phyloP scores from a whole-genome alignment of 1,139 yeast genomes.

The Diutina scorzettiae region DNA sequence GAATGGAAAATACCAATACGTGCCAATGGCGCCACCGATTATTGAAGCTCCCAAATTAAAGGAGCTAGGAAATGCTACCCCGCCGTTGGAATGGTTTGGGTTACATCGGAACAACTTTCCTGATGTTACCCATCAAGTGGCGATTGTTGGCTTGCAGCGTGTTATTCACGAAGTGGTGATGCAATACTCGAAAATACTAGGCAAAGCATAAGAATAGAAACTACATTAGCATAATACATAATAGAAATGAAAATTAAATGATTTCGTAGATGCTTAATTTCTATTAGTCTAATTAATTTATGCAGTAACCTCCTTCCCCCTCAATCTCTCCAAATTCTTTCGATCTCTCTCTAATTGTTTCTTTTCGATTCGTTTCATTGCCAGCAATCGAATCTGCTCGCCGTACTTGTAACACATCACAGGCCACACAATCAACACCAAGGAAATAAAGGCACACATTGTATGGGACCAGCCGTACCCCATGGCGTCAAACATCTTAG shows the following conservation, averaged over 20 bases:
- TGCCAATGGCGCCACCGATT: conserved; percentile 60
- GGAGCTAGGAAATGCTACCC: conserved; percentile 93
- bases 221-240: neutral
- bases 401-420: conserved; percentile 44
- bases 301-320: neutral
- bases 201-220: neutral
- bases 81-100: conserved; percentile 97
- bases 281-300: neutral
- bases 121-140: conserved; percentile 68
- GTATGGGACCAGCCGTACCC: conserved; percentile 64
- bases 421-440: conserved; percentile 50
- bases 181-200: conserved; percentile 12
- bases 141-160: conserved; percentile 62
- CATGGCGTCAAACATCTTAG: conserved; percentile 27
- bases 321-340: conserved; percentile 18
- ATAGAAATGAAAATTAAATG: no score
- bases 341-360: conserved; percentile 31
- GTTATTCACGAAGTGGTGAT: conserved; percentile 51
- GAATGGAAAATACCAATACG: conserved; percentile 46
- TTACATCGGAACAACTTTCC: conserved; percentile 80
- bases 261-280: neutral
- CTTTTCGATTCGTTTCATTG: conserved; percentile 24
- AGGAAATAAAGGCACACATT: conserved; percentile 41
- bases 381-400: conserved; percentile 43
- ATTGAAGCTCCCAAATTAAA: conserved; percentile 83